Percentiles rank a stretch among this genome's conserved stretches.
These are phyloP conservation scores for Isatis lusitanica DNA, from an alignment of 441 rosid genomes.

Conservation along the genomic window DNA sequence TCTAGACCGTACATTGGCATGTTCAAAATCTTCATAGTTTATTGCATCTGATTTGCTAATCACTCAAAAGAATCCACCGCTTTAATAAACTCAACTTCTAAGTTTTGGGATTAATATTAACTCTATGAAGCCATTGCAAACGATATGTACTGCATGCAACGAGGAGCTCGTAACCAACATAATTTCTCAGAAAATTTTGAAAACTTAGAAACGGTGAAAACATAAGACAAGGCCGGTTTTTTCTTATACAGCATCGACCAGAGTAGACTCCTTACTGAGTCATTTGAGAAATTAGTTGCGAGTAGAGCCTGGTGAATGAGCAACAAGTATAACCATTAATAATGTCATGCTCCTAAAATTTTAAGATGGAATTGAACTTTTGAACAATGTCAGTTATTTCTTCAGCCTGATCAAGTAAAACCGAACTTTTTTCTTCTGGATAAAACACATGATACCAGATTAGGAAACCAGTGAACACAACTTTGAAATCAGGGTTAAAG, in stretches of 20 bases:
- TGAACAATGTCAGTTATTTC: neutral
- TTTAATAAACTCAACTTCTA: neutral
- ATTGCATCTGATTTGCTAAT: neutral
- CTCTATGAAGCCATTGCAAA: neutral
- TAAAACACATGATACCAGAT: neutral
- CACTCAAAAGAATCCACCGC: neutral
- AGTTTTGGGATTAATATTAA: neutral
- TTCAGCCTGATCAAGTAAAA: neutral
- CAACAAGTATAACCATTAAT: neutral
- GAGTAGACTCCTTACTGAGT: neutral
- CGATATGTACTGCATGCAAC: neutral
- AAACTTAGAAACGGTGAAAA: neutral
- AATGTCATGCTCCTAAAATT: neutral
- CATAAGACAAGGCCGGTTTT: neutral
- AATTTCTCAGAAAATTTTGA: neutral
- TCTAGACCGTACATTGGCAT: no score
- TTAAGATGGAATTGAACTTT: neutral
- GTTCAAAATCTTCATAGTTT: no score
- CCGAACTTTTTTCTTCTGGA: no score
- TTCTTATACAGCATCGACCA: neutral
- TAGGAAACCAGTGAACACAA: conserved; percentile 20
- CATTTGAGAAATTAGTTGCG: neutral
- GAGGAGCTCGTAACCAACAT: neutral
- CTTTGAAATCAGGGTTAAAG: conserved; percentile 20
- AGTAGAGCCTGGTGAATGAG: neutral